Evolutionary conservation across 805 yeast species (phyloP), one percentile per base, ranked within the genome.

Genomic region (Cyberlindnera sargentensis): DNA sequence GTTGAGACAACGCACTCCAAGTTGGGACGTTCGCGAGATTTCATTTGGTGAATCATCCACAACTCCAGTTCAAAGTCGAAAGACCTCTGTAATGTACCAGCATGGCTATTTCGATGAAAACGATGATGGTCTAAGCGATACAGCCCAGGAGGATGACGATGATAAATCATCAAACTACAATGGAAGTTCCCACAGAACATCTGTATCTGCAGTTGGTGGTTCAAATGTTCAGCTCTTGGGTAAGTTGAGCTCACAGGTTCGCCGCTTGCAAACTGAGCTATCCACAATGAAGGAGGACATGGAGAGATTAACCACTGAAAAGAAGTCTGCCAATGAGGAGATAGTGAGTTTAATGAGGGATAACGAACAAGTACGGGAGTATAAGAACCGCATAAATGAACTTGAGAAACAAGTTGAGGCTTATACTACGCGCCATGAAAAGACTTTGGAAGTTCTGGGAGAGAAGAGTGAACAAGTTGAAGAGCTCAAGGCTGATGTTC

Each of bases 401-500:
- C 47, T 78, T 37, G 70, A 67, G 15, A 55, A 61, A 23, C 64
- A 65, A 42, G 55, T 62, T 6, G 47, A 52, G 20, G 11, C 31
- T 33, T 50, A 44, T 49, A 24, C 44, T 10, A 29, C 24, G 4
- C 56, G 75, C 5, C 78, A 78, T 47, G 71, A 73, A 43, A 76
- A 82, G 5, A 74, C 85, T 39, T 64, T 89, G 37, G 84, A 80
- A 52, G 58, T 85, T 45, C 69, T 91, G 11, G 96, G 96, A 5
- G 96, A 90, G 58, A 89, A 89, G 59, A 73, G 87, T 5, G 99
- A 95, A 60, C 73, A 70, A 48, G 91, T 86, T 5, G 84, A 80
- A 44, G 99, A 93, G 62, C 70, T 93, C 37, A 75, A 72, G 50
- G 95, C 95, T 6, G 99, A 93, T 57, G 91, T 93, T 15, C 73